These are phyloP conservation scores for Vitis vinifera DNA, from an alignment of 164 flowering plant genomes.

Conservation along the genomic window DNA sequence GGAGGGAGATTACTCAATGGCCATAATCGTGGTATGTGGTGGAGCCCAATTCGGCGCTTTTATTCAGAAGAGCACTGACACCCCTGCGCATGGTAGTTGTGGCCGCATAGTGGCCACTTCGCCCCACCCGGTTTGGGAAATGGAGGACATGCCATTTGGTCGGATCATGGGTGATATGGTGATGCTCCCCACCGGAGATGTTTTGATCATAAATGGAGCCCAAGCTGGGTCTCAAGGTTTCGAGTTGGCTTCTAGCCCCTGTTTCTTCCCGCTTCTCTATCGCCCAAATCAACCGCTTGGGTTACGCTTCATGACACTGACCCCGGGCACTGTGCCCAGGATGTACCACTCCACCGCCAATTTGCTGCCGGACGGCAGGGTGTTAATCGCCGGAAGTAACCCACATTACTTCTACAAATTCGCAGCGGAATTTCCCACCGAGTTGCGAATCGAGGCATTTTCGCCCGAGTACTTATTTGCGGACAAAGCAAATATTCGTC, in stretches of 20 bases:
- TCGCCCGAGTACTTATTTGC: slow-evolving; percentile 77
- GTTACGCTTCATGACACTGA: slow-evolving; percentile 77
- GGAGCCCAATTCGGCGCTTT: slow-evolving; percentile 81
- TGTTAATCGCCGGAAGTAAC: slow-evolving; percentile 84
- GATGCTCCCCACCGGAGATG: slow-evolving; percentile 79
- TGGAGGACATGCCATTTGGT: slow-evolving; percentile 85
- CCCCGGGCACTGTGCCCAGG: slow-evolving; percentile 69
- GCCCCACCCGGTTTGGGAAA: slow-evolving; percentile 60
- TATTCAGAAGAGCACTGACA: slow-evolving; percentile 40
- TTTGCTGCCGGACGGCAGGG: slow-evolving; percentile 80
- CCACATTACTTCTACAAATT: slow-evolving; percentile 76
- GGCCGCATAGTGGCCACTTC: slow-evolving; percentile 74
- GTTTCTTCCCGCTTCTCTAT: slow-evolving; percentile 72
- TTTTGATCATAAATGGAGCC: slow-evolving; percentile 83
- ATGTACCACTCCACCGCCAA: slow-evolving; percentile 96
- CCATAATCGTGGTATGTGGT: slow-evolving; percentile 78
- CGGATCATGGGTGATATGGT: slow-evolving; percentile 98
- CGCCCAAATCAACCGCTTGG: slow-evolving; percentile 67
- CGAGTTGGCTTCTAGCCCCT: slow-evolving; percentile 71
- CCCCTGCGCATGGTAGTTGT: slow-evolving; percentile 79
- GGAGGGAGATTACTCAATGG: slow-evolving; percentile 49
- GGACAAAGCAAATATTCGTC: slow-evolving; percentile 67
- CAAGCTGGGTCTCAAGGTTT: slow-evolving; percentile 79
- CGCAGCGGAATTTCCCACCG: slow-evolving; percentile 63
- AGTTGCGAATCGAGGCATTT: slow-evolving; percentile 80